Evolutionary conservation across 2,329 filamentous ascomycete genomes (phyloP), one percentile per base, ranked within the genome.

Genomic region (Thelonectria rubi): DNA sequence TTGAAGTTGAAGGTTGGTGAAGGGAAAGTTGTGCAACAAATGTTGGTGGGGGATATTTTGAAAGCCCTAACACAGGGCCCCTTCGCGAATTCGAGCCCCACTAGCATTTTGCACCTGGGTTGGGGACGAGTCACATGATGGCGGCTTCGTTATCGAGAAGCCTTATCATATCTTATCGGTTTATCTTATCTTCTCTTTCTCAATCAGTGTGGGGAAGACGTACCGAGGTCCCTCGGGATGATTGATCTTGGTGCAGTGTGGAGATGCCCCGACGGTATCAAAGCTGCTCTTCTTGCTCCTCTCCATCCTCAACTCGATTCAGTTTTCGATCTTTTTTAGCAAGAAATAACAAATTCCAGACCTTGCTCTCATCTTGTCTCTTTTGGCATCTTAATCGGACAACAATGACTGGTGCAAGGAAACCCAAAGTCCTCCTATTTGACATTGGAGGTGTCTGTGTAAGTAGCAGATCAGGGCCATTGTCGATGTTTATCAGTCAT

Each of bases 401-500:
- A 18, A 62, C 72, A 39, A 84, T 85, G 82, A 65, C 79, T 9
- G 66, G 72, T 46, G 73, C 73, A 42, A 81, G 78, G 59, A 81
- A 82, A 60, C 91, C 91, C 30, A 91, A 91, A 69, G 91, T 92
- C 57, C 80, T 96, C 32, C 82, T 99, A 20, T 98, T 98, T 76
- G 95, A 99, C 78, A 95, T 99, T 69, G 95, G 95, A 40, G 95
- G 95, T 64, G 95, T 99, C 69, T 96, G 93, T 84, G 94, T 97
- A 90, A 83, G 92, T 88, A 52, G 10, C 63, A 54, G 45, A 34
- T 21, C 47, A 37, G 2, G 34, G 3, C 11, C 5, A 37, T 37
- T 37, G 34, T 37, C 34, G 15, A 14, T 15, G 26, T 30, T 30
- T 8, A 30, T 30, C 7, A 9, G 7, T 14, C 34, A 6, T 15